Evolutionary conservation across 768 basidiomycete genomes (phyloP), one percentile per base, ranked within the genome.

Genomic region (Rhodotorula taiwanensis): DNA sequence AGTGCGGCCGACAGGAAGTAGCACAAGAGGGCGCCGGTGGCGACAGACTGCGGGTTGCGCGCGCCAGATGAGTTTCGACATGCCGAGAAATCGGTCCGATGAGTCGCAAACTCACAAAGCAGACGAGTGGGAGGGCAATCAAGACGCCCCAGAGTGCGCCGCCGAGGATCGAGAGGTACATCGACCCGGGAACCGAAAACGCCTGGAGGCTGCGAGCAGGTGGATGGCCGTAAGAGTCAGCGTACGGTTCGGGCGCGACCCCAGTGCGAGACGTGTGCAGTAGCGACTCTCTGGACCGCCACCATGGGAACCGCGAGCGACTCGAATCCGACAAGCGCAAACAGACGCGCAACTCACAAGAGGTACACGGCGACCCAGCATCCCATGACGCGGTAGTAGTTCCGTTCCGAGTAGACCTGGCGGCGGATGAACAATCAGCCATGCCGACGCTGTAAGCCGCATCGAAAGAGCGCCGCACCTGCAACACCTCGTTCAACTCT

Each of bases 131-230:
- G 8, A 97, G 80, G 0, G 93, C 93, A 16, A 84, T 78, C 4
- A 88, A 77, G 33, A 94, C 85, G 43, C 93, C 93, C 85, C 91
- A 98, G 6, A 95, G 87, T 1, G 94, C 94, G 39, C 94, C 94
- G 25, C 88, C 92, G 18, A 97, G 59, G 72, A 98, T 60, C 13
- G 58, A 60, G 27, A 52, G 51, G 44, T 60, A 60, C 52, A 60
- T 60, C 2, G 58, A 52, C 16, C 55, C 93, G 0, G 94, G 93
- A 20, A 97, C 81, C 11, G 92, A 93, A 77, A 97, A 98, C 0
- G 91, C 90, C 80, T 98, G 93, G 11, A 97, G 80, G 77, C 92
- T 94, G 73, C 15, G 41, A 2, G 27, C 14, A 30, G 21, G 11
- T 10, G 48, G 27, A 50, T 30, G 23, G 13, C 41, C 9, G 25